These are phyloP conservation scores for Hordeum pubiflorum DNA, from an alignment of 202 grass and related monocot species.

Conservation along the genomic window DNA sequence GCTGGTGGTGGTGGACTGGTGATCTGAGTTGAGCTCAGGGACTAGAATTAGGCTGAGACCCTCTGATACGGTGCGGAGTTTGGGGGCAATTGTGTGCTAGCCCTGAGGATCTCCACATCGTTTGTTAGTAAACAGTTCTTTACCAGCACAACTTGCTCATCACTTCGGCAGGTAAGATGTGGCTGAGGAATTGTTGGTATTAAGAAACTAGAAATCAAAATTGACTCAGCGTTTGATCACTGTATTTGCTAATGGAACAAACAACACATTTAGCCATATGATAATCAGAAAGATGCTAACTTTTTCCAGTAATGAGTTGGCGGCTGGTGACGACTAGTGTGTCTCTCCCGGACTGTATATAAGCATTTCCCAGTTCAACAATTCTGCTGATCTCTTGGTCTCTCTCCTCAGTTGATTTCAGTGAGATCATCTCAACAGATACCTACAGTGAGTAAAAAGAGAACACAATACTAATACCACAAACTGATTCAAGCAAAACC, in stretches of 20 bases:
- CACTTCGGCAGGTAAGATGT: not conserved
- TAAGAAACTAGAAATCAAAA: conserved; percentile 17
- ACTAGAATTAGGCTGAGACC: not conserved
- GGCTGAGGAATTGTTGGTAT: conserved; percentile 4
- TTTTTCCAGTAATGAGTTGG: conserved; percentile 80
- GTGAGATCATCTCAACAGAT: conserved; percentile 78
- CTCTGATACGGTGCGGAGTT: not conserved
- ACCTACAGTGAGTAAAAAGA: conserved; percentile 48
- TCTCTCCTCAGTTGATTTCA: conserved; percentile 67
- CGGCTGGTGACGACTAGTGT: conserved; percentile 87
- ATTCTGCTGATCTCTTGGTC: conserved; percentile 70
- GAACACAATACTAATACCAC: not conserved
- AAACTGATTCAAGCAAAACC: conserved; percentile 16
- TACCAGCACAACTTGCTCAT: not conserved
- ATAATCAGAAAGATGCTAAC: conserved; percentile 40
- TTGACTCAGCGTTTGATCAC: not conserved
- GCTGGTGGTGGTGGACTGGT: not conserved
- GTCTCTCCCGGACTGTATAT: conserved; percentile 67
- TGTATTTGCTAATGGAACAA: not conserved
- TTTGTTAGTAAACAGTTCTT: not conserved
- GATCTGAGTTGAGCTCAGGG: not conserved
- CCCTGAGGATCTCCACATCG: not conserved
- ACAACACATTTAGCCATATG: conserved; percentile 6
- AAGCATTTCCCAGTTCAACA: conserved; percentile 71
- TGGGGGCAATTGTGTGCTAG: not conserved